A percentile compares a stretch with the other conserved stretches of the same genome.
Conservation (phyloP, 2,329 filamentous ascomycete genomes). For the Fusarium haematococcum region DNA sequence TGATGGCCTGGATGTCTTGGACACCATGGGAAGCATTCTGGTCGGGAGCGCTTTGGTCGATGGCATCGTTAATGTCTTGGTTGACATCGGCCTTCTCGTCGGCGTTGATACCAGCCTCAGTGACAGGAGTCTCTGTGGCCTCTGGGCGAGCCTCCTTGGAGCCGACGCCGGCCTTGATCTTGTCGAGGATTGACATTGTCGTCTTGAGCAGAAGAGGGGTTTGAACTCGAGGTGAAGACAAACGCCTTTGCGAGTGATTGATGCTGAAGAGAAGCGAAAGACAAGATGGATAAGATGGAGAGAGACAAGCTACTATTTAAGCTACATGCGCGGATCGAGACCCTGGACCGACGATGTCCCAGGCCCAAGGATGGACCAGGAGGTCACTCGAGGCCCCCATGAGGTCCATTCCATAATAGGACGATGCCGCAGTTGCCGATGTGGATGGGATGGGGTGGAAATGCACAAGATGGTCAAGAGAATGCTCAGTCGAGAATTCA, state of each 20-base stretch:
- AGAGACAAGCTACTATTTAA: conserved; percentile 6
- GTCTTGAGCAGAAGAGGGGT: conserved; percentile 3
- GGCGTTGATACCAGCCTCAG: neutral
- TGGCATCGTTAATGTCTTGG: conserved; percentile 14
- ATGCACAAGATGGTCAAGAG: neutral
- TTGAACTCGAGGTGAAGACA: conserved; percentile 3
- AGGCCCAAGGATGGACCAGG: neutral
- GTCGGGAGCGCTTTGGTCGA: conserved; percentile 21
- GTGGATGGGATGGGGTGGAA: neutral
- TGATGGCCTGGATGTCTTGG: conserved; percentile 56
- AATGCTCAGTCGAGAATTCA: conserved; percentile 6
- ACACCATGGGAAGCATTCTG: conserved; percentile 52
- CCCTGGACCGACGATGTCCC: neutral
- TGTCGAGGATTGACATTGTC: conserved; percentile 34
- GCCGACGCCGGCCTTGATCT: conserved; percentile 28
- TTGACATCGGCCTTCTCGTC: conserved; percentile 22
- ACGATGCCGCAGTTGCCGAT: conserved; percentile 17
- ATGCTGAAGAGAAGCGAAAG: neutral
- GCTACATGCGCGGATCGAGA: neutral
- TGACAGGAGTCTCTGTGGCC: conserved; percentile 11
- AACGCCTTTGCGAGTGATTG: neutral
- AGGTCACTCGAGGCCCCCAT: neutral
- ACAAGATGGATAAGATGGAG: neutral
- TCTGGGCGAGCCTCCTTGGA: conserved; percentile 16
- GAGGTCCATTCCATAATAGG: conserved; percentile 13